Evolutionary conservation across 2,329 filamentous ascomycete species (phyloP), one percentile per base, ranked within the genome.

Genomic region (Knufia fluminis): DNA sequence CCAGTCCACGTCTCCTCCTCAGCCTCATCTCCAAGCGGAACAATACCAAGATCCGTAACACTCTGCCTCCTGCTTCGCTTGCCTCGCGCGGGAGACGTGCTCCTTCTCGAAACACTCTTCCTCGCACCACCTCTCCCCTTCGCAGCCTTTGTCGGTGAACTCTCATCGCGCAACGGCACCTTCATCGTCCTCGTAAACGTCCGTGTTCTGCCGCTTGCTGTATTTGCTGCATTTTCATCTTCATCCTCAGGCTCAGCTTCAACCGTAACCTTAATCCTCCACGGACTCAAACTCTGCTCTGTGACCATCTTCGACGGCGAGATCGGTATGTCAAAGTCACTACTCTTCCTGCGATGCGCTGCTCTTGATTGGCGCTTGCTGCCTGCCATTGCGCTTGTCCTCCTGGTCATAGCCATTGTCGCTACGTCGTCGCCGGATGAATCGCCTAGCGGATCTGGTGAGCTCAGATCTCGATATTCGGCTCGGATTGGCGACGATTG

Each of bases 211-310:
- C 33, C 23, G 12, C 26, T 43, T 60, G 39, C 59, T n/a, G n/a
- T n/a, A n/a, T n/a, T n/a, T 61, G 17, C 50, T 38, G 60, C 54
- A 41, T 64, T 61, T 33, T 62, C 56, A 31, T 62, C 64, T 26
- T 66, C 67, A 32, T 71, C 68, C 46, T 73, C 62, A 20, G 59
- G 68, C 38, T 69, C 70, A 17, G 70, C 70, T 58, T 73, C 69
- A 31, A 73, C 64, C 0, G 70, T 73, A 20, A 73, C 69, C 39
- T 68, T 64, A 50, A 73, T 72, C 49, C 69, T 67, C 70, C 70
- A 72, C 23, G 70, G 70, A 54, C 69, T 73, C 12, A 68, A 58
- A 28, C 50, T 57, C 59, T 69, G 69, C 48, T 59, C 52, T 1
- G 52, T 53, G 7, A 58, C 46, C n/a, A 31, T 49, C 31, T 47